Evolutionary conservation across 345 rosid species (phyloP).

Genomic region (Trapa incisa): DNA sequence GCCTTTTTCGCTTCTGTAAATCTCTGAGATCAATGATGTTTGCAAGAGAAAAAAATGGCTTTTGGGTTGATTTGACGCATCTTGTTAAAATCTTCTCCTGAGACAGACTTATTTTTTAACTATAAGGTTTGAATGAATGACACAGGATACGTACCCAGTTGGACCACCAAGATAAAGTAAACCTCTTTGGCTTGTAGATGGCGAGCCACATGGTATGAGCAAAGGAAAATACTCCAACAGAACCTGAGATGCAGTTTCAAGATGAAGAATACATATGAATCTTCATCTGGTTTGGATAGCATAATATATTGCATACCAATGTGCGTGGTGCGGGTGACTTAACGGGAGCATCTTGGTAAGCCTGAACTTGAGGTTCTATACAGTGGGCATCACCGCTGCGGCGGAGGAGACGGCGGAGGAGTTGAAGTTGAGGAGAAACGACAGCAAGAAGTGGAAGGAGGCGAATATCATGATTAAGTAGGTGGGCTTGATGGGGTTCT

Average conservation of each 20-base stretch:
- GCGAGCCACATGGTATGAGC: conserved; percentile 79
- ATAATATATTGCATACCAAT: conserved; percentile 27
- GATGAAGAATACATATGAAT: not conserved
- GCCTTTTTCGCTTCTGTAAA: no score
- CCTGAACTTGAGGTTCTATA: conserved; percentile 35
- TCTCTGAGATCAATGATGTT: no score
- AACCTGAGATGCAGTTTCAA: conserved; percentile 14
- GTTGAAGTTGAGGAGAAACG: conserved; percentile 73
- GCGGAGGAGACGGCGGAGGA: conserved; percentile 63
- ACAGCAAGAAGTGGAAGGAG: conserved; percentile 53
- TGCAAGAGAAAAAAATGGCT: no score
- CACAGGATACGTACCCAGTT: conserved; percentile 42
- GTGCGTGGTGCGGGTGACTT: conserved; percentile 30
- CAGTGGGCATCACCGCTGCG: conserved; percentile 68
- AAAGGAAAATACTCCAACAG: conserved; percentile 80
- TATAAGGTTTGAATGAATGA: no score
- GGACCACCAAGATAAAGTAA: conserved; percentile 52
- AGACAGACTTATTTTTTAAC: no score
- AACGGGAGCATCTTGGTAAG: conserved; percentile 28
- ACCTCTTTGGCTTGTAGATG: conserved; percentile 55
- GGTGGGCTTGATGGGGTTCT: conserved; percentile 33
- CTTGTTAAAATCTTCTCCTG: no score
- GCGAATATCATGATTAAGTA: conserved; percentile 64
- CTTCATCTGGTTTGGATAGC: not conserved
- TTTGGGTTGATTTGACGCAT: conserved; percentile 6